Percentiles rank a stretch among this genome's conserved stretches.
phyloP scores from a whole-genome alignment of 805 yeast species.

The Cyberlindnera nakhonratchasimensis region DNA sequence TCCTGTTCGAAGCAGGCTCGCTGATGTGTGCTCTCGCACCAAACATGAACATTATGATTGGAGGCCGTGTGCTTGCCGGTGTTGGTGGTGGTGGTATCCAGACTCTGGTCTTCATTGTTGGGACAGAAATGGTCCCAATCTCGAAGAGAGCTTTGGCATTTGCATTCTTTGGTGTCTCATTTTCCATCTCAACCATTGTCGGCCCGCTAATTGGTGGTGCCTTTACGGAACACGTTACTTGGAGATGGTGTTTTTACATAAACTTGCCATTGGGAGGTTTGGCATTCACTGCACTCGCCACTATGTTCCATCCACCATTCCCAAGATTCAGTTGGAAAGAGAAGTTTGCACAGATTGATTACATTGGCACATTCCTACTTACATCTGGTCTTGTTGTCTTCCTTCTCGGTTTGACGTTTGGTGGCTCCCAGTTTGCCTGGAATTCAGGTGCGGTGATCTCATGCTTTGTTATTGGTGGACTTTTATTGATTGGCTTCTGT shows the following conservation, averaged over 20 bases:
- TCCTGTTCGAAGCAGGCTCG: constrained; percentile 59
- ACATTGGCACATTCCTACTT: constrained; percentile 43
- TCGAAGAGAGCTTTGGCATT: constrained; percentile 23
- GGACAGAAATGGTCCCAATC: constrained; percentile 46
- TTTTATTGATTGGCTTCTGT: constrained; percentile 7
- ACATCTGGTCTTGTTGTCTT: constrained; percentile 43
- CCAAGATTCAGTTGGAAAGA: constrained; percentile 37
- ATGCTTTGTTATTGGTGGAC: constrained; percentile 37
- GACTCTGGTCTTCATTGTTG: constrained; percentile 51
- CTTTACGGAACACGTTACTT: constrained; percentile 51
- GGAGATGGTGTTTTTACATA: constrained; percentile 79
- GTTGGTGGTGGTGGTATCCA: constrained; percentile 70
- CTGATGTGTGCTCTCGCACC: constrained; percentile 52
- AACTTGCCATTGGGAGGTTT: constrained; percentile 65
- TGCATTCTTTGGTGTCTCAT: constrained; percentile 30
- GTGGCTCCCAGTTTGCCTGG: constrained; percentile 53
- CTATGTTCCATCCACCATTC: constrained; percentile 45
- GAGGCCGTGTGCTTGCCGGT: constrained; percentile 70
- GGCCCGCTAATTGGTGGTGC: constrained; percentile 74
- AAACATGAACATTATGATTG: constrained; percentile 59
- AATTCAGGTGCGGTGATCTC: constrained; percentile 48
- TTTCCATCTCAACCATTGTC: constrained; percentile 47
- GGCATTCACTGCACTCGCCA: constrained; percentile 36
- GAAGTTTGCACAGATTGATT: constrained; percentile 45
- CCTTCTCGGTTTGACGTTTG: constrained; percentile 50